phyloP scores from a whole-genome alignment of 2,329 filamentous ascomycete genomes.

The Monosporascus sp. region DNA sequence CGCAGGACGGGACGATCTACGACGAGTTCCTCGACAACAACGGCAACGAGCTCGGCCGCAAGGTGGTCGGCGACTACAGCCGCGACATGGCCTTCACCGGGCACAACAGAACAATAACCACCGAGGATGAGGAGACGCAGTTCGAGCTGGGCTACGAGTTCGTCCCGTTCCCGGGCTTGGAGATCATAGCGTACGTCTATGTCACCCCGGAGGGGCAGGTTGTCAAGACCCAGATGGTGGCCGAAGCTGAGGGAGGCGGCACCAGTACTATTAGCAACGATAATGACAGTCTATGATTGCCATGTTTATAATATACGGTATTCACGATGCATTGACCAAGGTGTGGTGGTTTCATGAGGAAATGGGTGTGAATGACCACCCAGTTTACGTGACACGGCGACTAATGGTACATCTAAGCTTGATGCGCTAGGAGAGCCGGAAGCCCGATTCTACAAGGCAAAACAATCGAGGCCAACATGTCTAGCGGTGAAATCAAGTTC shows the following conservation, averaged over 20 bases:
- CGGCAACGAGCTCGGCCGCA: constrained; percentile 38
- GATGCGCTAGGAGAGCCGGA: no score
- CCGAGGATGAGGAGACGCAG: constrained; percentile 37
- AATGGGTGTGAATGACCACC: no score
- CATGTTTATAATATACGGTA: not conserved
- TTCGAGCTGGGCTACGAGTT: constrained; percentile 51
- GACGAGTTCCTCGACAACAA: constrained; percentile 51
- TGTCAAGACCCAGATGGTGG: constrained; percentile 45
- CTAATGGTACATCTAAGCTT: no score
- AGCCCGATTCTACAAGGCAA: no score
- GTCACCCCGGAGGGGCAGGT: constrained; percentile 42
- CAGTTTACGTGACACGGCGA: no score
- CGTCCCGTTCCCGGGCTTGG: constrained; percentile 42
- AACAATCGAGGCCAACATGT: no score
- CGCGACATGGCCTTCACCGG: constrained; percentile 52
- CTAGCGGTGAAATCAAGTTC: no score
- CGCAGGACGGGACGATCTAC: constrained; percentile 50
- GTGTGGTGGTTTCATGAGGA: no score
- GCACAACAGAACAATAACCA: constrained; percentile 41
- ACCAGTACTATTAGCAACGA: constrained; percentile 45
- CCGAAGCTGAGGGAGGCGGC: constrained; percentile 48
- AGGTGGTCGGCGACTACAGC: constrained; percentile 44
- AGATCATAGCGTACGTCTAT: constrained; percentile 43
- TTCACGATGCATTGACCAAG: no score
- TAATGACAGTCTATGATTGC: constrained; percentile 4